phyloP scores from a whole-genome alignment of 75 land plant genomes.

The Ceratopteris richardii region DNA sequence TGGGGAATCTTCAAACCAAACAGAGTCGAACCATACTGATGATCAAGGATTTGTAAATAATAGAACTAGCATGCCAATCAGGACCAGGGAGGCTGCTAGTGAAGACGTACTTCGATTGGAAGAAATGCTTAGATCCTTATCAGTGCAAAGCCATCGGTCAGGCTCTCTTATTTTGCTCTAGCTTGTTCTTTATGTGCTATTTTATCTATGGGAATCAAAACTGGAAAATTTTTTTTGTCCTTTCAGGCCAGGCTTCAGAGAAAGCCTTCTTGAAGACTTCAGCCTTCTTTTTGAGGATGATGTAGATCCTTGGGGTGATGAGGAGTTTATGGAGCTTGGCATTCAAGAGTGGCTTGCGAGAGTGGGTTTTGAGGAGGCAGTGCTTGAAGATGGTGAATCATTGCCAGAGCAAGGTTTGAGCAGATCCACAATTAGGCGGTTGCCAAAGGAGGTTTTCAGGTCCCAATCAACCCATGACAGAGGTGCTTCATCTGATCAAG shows the following conservation, averaged over 20 bases:
- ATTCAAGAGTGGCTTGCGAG: constrained; percentile 14
- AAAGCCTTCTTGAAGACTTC: neutral
- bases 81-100: constrained; percentile 9
- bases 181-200: neutral
- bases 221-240: neutral
- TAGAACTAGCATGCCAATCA: no score
- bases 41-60: no score
- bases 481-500: constrained; percentile 15
- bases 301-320: constrained; percentile 35
- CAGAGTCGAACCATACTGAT: no score
- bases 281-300: constrained; percentile 28
- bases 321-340: constrained; percentile 9
- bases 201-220: neutral
- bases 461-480: constrained; percentile 5
- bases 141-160: constrained; percentile 43
- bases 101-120: constrained; percentile 47
- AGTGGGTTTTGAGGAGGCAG: constrained; percentile 6
- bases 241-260: neutral
- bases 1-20: no score
- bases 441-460: constrained; percentile 31
- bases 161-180: neutral
- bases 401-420: constrained; percentile 22
- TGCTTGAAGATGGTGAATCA: neutral
- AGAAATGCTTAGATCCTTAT: constrained; percentile 59
- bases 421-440: constrained; percentile 35